These are phyloP conservation scores for Casuarina glauca DNA, from an alignment of 306 rosid genomes.

Conservation along the genomic window DNA sequence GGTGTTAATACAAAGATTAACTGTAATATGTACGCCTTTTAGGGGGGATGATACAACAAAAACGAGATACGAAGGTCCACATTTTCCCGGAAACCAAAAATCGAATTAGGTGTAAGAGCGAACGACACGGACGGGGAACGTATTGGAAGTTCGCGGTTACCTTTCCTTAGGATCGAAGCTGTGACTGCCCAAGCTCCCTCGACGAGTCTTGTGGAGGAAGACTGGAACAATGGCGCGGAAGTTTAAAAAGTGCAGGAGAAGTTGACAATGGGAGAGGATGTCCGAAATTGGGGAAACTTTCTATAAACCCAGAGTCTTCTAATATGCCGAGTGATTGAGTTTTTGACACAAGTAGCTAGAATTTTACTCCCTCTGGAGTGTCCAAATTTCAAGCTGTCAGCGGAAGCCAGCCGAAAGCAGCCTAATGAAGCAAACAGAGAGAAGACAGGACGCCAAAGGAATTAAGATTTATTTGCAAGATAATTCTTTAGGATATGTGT, in stretches of 20 bases:
- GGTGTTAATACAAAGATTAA: neutral
- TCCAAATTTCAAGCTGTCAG: too few species aligned
- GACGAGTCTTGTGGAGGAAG: slow-evolving; percentile 4
- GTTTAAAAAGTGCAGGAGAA: slow-evolving; percentile 23
- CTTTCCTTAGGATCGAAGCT: neutral
- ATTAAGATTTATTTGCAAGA: too few species aligned
- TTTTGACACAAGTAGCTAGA: too few species aligned
- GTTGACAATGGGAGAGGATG: neutral
- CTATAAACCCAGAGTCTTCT: too few species aligned
- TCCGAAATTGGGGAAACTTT: too few species aligned
- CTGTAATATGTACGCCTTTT: neutral
- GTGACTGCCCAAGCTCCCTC: neutral
- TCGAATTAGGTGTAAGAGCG: neutral
- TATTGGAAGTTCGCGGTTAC: neutral
- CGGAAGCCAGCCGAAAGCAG: too few species aligned
- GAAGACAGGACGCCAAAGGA: too few species aligned
- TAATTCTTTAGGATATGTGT: too few species aligned
- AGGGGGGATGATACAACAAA: neutral
- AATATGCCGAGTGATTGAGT: too few species aligned
- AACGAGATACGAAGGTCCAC: neutral
- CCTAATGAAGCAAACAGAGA: too few species aligned
- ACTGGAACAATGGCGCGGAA: slow-evolving; percentile 40
- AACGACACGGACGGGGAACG: neutral
- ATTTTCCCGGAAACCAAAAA: slow-evolving; percentile 15
- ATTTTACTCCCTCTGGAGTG: too few species aligned